Base-by-base conservation (phyloP, 306 rosid species). In the Trifolium fragiferum region DNA sequence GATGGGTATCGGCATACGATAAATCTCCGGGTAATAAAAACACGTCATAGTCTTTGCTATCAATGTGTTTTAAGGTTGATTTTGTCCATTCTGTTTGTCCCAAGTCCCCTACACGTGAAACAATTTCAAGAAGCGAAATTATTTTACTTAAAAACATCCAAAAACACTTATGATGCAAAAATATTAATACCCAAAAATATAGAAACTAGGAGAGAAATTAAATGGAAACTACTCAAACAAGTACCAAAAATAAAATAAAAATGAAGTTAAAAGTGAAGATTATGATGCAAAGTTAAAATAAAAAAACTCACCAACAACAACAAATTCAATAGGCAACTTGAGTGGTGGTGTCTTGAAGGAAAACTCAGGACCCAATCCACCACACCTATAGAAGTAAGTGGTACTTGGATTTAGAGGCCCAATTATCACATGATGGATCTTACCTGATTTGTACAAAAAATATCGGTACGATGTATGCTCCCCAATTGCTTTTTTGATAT, bases 1-100 rank as follows among this genome's bases (percentile, higher is more conserved):
- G 96, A 0, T 80, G 82, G 2, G 75, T 8, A 12, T 90, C 89
- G 0, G 96, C 96, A 13, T 90, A 90, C 2, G 96, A 87, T 37
- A 90, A 81, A 35, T 90, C 96, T 1, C 93, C 96, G 0, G 96
- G 96, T 13, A 87, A 76, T 5, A 90, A 19, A 11, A 89, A 85
- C 41, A 88, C 89, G 4, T 90, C 96, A 43, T 90, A 90, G 78
- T 89, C 88, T 10, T 27, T 72, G 16, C 76, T 84, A 0, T 81
- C 82, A 2, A 82, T 68, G 15, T 90, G 93, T n/a, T 77, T 10
- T 14, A 90, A 71, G 50, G 96, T 90, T 54, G 93, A 78, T 47
- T 40, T 23, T 0, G 90, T 90, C 93, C 92, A 89, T 75, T 81
- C 89, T 0, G 96, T 90, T 72, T 90, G 96, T 46, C 96, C 96